Conservation (phyloP, 805 yeast genomes). For the Ogataea zsoltii region DNA sequence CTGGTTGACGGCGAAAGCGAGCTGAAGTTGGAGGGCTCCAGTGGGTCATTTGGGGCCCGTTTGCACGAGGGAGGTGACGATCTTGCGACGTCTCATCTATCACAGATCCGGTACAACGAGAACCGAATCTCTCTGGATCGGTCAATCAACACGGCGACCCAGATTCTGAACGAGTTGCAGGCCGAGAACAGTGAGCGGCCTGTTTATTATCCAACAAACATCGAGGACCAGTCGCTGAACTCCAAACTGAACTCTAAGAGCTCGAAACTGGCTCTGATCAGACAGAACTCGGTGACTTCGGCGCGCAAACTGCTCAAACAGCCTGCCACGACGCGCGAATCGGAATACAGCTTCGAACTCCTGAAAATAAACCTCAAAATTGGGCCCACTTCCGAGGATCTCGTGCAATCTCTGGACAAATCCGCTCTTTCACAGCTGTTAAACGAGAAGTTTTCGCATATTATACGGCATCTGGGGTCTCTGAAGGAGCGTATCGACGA, state of each 20-base stretch:
- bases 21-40: slow-evolving; percentile 6
- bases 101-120: slow-evolving; percentile 76
- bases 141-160: slow-evolving; percentile 54
- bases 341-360: slow-evolving; percentile 51
- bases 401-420: slow-evolving; percentile 62
- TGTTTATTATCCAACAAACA: slow-evolving; percentile 57
- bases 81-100: slow-evolving; percentile 48
- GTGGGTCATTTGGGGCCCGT: slow-evolving; percentile 15
- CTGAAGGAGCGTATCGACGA: slow-evolving; percentile 85
- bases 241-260: slow-evolving; percentile 45
- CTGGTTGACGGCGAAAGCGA: slow-evolving; percentile 26
- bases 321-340: slow-evolving; percentile 21
- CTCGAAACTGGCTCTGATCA: slow-evolving; percentile 54
- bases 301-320: slow-evolving; percentile 16
- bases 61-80: slow-evolving; percentile 22
- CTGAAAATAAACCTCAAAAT: slow-evolving; percentile 63
- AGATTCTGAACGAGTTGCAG: slow-evolving; percentile 50
- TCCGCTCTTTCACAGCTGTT: slow-evolving; percentile 67
- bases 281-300: slow-evolving; percentile 38
- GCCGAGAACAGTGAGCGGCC: slow-evolving; percentile 61
- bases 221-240: slow-evolving; percentile 33
- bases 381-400: slow-evolving; percentile 45
- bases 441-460: slow-evolving; percentile 64
- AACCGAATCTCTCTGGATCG: slow-evolving; percentile 65
- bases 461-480: slow-evolving; percentile 65